Percentiles rank a stretch among this genome's conserved stretches.
phyloP scores from a whole-genome alignment of 2,329 filamentous ascomycete species.

The Sporothrix pseudoabietina region DNA sequence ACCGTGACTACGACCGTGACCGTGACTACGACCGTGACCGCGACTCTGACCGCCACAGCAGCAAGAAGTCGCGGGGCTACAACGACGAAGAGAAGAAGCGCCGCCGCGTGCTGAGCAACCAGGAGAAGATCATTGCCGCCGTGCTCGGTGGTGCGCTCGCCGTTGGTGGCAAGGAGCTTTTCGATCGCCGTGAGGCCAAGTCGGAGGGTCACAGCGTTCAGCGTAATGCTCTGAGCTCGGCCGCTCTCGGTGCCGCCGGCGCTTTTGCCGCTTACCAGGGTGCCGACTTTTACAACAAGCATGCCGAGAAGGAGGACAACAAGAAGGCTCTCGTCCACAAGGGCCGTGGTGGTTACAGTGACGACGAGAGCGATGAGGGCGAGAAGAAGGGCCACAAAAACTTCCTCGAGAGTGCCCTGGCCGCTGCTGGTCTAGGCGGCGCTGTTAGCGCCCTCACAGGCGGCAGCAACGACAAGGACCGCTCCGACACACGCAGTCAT shows the following conservation, averaged over 20 bases:
- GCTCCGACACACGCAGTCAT: slow-evolving; percentile 51
- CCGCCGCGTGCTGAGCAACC: slow-evolving; percentile 59
- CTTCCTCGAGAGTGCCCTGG: slow-evolving; percentile 64
- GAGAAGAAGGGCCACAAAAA: slow-evolving; percentile 64
- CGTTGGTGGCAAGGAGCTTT: slow-evolving; percentile 67
- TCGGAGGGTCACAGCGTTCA: slow-evolving; percentile 53
- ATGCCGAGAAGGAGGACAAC: slow-evolving; percentile 57
- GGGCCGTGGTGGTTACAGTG: slow-evolving; percentile 58
- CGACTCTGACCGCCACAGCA: slow-evolving; percentile 52
- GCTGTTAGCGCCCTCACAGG: slow-evolving; percentile 63
- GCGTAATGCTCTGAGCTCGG: slow-evolving; percentile 61
- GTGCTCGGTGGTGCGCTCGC: slow-evolving; percentile 65
- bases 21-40: slow-evolving; percentile 48
- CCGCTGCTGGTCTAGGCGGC: slow-evolving; percentile 62
- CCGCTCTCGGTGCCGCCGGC: slow-evolving; percentile 64
- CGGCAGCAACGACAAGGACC: slow-evolving; percentile 47
- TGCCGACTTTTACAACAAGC: slow-evolving; percentile 64
- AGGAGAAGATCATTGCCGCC: slow-evolving; percentile 68
- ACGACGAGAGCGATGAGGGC: slow-evolving; percentile 62
- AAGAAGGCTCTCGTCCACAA: slow-evolving; percentile 57
- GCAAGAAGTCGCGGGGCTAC: slow-evolving; percentile 56
- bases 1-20: slow-evolving; percentile 46
- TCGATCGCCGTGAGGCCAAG: slow-evolving; percentile 62
- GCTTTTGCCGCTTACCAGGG: slow-evolving; percentile 66
- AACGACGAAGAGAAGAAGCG: slow-evolving; percentile 61